Base-by-base conservation (phyloP, 331 rosid genomes). In the Dryas integrifolia region DNA sequence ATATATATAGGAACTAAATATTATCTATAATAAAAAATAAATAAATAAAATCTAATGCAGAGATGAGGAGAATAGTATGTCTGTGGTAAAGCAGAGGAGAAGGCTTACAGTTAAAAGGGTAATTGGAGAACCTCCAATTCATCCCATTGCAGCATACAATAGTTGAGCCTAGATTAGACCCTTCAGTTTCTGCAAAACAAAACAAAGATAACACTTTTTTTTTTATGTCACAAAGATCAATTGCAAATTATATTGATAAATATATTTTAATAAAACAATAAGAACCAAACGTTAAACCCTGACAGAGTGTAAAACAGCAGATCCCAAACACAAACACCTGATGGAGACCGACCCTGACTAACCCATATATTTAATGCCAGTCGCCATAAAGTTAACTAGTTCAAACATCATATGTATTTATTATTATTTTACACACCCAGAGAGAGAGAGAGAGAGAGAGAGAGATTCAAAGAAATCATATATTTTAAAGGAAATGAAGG, bases 101-200 rank as follows among this genome's bases (percentile, higher is more conserved):
- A 73, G 3, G 57, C 80, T 81, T 77, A 78, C 85, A 9, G 70
- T 65, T 41, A 59, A 50, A 51, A 53, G 61, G 38, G 50, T 14
- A 75, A 69, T 50, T 48, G 63, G 50, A 73, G 45, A 63, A 45
- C 56, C 24, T 11, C 58, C 67, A 67, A 30, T 75, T 83, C 88
- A 76, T 38, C 91, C 86, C 85, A 86, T 86, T 35, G 66, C 73
- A 79, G 74, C 64, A 44, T 58, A 67, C 66, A 74, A 74, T 35
- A 56, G 71, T 73, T 70, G 71, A 80, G 76, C 67, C 83, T 76
- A 65, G 8, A 44, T 16, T 41, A 46, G 7, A 58, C 18, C 47
- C 58, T 50, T 30, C 58, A 81, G 71, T 43, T 51, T 48, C 72
- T 75, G 67, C 74, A 14, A 69, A 40, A 30, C 67, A 50, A 60